Percentiles rank a stretch among this genome's conserved stretches.
phyloP scores from a whole-genome alignment of 257 asterid genomes.

The Apocynum venetum region DNA sequence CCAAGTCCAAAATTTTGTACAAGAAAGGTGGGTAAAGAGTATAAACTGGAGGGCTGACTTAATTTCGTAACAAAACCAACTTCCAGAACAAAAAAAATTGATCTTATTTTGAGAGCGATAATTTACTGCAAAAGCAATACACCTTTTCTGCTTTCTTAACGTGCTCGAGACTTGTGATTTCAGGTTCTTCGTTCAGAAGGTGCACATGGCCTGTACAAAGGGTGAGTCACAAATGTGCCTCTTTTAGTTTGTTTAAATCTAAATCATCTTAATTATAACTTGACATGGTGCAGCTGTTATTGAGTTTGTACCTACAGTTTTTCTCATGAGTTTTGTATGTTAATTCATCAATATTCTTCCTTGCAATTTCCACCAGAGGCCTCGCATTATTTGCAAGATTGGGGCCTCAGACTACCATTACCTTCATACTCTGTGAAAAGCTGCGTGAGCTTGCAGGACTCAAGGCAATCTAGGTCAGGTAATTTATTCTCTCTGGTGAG shows the following conservation, averaged over 20 bases:
- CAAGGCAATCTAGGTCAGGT: conserved; percentile 50
- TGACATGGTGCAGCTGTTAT: not conserved
- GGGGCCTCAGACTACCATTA: conserved; percentile 90
- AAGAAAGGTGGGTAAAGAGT: not conserved
- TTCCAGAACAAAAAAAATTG: not conserved
- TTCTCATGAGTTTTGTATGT: conserved; percentile 1
- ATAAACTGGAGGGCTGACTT: too few relatives aligned
- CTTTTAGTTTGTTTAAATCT: not conserved
- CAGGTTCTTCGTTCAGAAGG: conserved; percentile 93
- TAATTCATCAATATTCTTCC: conserved; percentile 1
- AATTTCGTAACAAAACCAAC: not conserved
- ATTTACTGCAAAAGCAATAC: not conserved
- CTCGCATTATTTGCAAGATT: conserved; percentile 81
- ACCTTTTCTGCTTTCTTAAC: not conserved
- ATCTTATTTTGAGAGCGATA: not conserved
- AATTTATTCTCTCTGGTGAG: not conserved
- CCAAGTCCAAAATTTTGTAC: not conserved
- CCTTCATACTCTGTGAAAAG: conserved; percentile 86
- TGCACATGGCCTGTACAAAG: conserved; percentile 90
- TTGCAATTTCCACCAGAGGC: conserved; percentile 48
- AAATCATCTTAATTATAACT: not conserved
- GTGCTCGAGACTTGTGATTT: conserved; percentile 13
- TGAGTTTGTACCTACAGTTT: not conserved
- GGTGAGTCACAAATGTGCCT: conserved; percentile 46
- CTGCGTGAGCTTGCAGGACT: conserved; percentile 74